Evolutionary conservation across 768 basidiomycete genomes (phyloP).

Genomic region (Boletus barrowsii): DNA sequence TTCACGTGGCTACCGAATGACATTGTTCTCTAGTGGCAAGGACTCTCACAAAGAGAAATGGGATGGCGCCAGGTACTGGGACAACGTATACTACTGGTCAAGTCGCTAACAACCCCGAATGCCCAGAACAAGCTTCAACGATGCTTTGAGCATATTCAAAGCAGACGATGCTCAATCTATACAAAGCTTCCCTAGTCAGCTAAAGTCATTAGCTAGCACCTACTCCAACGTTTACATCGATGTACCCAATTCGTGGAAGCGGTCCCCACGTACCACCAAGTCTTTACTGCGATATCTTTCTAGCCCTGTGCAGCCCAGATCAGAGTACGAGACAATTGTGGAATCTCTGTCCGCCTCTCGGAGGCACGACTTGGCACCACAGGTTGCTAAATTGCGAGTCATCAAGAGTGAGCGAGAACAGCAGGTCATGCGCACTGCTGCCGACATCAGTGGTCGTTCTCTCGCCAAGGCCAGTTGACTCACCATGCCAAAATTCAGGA

Average conservation of each 20-base stretch:
- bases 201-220: constrained; percentile 52
- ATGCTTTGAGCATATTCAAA: constrained; percentile 64
- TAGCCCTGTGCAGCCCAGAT: constrained; percentile 20
- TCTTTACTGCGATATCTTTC: constrained; percentile 55
- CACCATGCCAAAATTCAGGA: neutral
- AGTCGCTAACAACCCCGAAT: neutral
- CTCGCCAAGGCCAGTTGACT: constrained; percentile 67
- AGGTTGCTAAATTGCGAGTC: constrained; percentile 67
- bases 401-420: constrained; percentile 83
- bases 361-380: constrained; percentile 55
- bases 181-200: constrained; percentile 50
- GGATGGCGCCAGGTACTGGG: constrained; percentile 74
- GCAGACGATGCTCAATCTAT: constrained; percentile 73
- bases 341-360: constrained; percentile 49
- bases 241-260: constrained; percentile 39
- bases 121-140: constrained; percentile 61
- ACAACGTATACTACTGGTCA: neutral
- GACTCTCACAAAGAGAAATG: constrained; percentile 80
- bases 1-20: constrained; percentile 80
- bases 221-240: constrained; percentile 55
- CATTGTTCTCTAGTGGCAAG: constrained; percentile 75
- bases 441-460: constrained; percentile 81
- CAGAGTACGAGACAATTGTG: constrained; percentile 55
- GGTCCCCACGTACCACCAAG: constrained; percentile 43
- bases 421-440: constrained; percentile 76